A percentile compares a stretch with the other conserved stretches of the same genome.
Conservation (phyloP, 257 asterid species). For the Leonotis leonurus region DNA sequence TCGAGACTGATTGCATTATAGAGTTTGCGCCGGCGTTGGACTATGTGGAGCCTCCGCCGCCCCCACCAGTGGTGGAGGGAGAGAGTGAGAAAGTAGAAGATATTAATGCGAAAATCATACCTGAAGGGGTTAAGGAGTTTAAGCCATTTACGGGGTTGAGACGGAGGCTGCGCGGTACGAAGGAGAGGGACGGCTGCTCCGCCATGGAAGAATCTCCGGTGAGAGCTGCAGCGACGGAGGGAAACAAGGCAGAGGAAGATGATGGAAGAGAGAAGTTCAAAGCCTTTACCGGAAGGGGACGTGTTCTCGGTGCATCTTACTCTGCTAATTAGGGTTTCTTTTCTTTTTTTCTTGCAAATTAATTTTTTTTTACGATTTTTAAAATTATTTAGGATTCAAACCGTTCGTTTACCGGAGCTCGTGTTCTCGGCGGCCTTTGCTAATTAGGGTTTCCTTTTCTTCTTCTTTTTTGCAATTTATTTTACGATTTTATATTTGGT, state of each 20-base stretch:
- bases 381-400: too few species aligned
- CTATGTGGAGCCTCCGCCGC: constrained; percentile 3
- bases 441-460: too few species aligned
- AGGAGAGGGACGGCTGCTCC: not conserved
- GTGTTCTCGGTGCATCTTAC: not conserved
- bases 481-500: too few species aligned
- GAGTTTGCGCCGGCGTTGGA: constrained; percentile 14
- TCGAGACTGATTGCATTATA: not conserved
- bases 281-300: not conserved
- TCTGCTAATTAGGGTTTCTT: too few species aligned
- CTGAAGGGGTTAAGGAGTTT: not conserved
- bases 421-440: too few species aligned
- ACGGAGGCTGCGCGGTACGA: not conserved
- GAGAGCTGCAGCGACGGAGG: not conserved
- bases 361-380: too few species aligned
- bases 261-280: not conserved
- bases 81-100: not conserved
- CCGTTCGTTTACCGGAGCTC: constrained; percentile 12
- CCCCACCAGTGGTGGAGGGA: too few species aligned
- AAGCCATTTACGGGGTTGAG: not conserved
- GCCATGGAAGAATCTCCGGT: too few species aligned
- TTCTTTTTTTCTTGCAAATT: too few species aligned
- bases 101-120: too few species aligned
- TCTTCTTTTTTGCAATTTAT: too few species aligned
- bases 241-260: not conserved